Evolutionary conservation across 257 asterid species (phyloP).

Genomic region (Solanum acaule): DNA sequence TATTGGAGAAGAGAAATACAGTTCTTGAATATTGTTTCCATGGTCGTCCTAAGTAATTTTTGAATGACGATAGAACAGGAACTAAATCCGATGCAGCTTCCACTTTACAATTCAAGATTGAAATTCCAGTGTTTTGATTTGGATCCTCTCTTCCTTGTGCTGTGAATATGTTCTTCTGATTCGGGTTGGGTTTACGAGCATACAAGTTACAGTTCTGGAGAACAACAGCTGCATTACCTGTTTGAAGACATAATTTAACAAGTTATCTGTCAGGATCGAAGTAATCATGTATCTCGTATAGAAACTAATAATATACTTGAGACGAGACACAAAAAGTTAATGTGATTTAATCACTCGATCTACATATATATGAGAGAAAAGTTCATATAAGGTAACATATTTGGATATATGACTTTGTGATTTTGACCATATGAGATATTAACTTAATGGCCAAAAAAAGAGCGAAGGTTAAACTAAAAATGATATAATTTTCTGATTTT

Average conservation of each 20-base stretch:
- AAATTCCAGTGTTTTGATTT: conserved; percentile 88
- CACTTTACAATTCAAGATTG: conserved; percentile 57
- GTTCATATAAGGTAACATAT: too few species aligned
- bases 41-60: conserved; percentile 72
- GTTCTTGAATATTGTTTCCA: conserved; percentile 78
- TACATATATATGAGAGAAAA: not conserved
- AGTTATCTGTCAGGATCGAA: not conserved
- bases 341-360: fast-evolving
- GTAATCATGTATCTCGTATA: not conserved
- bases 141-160: conserved; percentile 95
- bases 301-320: not conserved
- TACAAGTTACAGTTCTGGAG: conserved; percentile 64
- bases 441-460: not conserved
- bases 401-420: not conserved
- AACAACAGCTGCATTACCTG: conserved; percentile 57
- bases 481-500: too few species aligned
- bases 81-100: conserved; percentile 76
- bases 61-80: conserved; percentile 52
- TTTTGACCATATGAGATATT: not conserved
- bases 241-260: not conserved
- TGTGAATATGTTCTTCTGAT: conserved; percentile 73
- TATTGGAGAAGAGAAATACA: conserved; percentile 34
- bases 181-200: conserved; percentile 63
- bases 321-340: too few species aligned
- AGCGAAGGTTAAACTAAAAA: not conserved